Base-by-base conservation (phyloP, 495 filamentous ascomycete species). In the Podospora pseudoanserina region DNA sequence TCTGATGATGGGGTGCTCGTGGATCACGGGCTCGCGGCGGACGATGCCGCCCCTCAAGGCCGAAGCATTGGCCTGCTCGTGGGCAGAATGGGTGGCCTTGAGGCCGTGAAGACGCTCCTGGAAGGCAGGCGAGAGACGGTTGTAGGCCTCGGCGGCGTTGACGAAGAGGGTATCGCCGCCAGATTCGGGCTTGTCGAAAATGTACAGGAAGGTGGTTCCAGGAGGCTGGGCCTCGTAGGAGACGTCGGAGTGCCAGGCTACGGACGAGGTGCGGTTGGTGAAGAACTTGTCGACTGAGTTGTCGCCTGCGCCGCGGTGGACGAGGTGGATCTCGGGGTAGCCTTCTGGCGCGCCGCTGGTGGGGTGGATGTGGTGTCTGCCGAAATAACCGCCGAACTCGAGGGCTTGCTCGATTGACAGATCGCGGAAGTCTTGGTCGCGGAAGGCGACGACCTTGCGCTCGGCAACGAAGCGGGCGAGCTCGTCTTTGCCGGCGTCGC, bases 201-300 rank as follows among this genome's bases (percentile, higher is more conserved):
- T 82, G 75, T 92, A 93, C 44, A 96, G 77, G 78, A 95, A 92
- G 0, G 91, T 93, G 0, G 91, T 94, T 64, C 92, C 91, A 0
- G 92, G 91, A n/a, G 92, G 91, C 77, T 95, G 92, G 66, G 83
- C 71, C 81, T 96, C 92, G 75, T 93, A 94, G 4, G 87, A 89
- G 0, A 94, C 90, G 77, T 96, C 92, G 1, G 87, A 89, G 77
- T 94, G 91, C 92, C 91, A 94, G 1, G 88, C 84, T 0, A 91
- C 87, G n/a, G 85, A 88, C 71, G 83, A 89, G 1, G 87, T 91
- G 49, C 89, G 81, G 39, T 82, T 86, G 30, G 85, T 79, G 64
- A 93, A 89, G 75, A 87, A 89, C 20, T 79, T 71, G 57, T 88
- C 82, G 19, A 81, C 78, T 15, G 79, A 82, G 55, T 84, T 84